phyloP scores from a whole-genome alignment of 257 asterid genomes.

The Capsicum pubescens region DNA sequence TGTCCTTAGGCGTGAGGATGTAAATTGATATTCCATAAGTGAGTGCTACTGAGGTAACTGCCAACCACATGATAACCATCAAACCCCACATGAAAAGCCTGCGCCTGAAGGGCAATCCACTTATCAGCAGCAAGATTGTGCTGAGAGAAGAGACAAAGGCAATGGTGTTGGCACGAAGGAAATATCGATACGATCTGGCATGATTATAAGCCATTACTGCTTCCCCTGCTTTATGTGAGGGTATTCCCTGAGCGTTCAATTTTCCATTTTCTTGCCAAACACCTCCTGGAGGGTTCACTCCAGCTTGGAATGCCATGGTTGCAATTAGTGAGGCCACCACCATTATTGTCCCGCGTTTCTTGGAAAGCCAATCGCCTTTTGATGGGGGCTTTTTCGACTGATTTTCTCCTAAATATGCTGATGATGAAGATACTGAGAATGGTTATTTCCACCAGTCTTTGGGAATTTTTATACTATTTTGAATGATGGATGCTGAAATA shows the following conservation, averaged over 20 bases:
- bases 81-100: conserved; percentile 49
- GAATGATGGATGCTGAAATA: neutral
- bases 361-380: conserved; percentile 43
- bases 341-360: conserved; percentile 46
- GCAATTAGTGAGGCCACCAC: conserved; percentile 53
- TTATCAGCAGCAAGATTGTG: conserved; percentile 56
- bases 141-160: conserved; percentile 62
- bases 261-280: conserved; percentile 32
- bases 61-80: conserved; percentile 66
- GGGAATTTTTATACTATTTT: neutral
- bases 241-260: conserved; percentile 6
- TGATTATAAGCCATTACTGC: conserved; percentile 51
- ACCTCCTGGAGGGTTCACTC: conserved; percentile 38
- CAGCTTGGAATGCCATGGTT: conserved; percentile 55
- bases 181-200: conserved; percentile 34
- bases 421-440: neutral
- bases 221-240: conserved; percentile 48
- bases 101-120: conserved; percentile 56
- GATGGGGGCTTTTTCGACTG: neutral
- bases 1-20: conserved; percentile 42
- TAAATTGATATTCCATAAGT: conserved; percentile 46
- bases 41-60: conserved; percentile 46
- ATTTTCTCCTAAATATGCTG: neutral
- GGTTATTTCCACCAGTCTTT: neutral
- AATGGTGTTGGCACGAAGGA: conserved; percentile 47